These are phyloP conservation scores for Sporothrix schenckii DNA, from an alignment of 2,329 filamentous ascomycete species.

Conservation along the genomic window DNA sequence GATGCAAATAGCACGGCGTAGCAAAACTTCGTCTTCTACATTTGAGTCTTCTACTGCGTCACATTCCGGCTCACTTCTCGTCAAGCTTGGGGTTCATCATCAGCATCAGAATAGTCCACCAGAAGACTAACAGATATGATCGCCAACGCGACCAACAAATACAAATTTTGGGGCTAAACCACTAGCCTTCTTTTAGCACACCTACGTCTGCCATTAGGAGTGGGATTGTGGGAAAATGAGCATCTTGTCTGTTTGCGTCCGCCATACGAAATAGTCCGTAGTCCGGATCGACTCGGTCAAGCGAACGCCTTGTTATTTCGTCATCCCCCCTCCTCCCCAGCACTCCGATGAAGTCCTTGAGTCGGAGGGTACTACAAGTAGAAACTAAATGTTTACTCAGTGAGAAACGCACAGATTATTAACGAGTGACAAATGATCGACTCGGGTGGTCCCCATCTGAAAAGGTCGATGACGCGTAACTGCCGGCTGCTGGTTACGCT, in stretches of 20 bases:
- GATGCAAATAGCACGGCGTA: neutral
- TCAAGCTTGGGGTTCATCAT: slow-evolving; percentile 9
- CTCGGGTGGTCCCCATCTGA: no score
- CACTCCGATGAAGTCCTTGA: neutral
- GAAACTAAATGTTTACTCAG: neutral
- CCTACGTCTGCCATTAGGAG: neutral
- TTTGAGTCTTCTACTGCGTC: neutral
- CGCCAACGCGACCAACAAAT: neutral
- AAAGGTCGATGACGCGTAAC: neutral
- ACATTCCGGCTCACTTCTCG: neutral
- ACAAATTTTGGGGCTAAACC: slow-evolving; percentile 4
- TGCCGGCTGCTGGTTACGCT: neutral
- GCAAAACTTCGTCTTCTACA: neutral
- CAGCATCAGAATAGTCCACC: neutral
- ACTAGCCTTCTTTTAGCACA: neutral
- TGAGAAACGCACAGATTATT: neutral
- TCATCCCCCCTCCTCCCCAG: neutral
- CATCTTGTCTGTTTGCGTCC: neutral
- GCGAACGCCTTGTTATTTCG: neutral
- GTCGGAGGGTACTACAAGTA: neutral
- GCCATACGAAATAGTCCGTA: neutral
- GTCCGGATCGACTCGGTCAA: slow-evolving; percentile 14
- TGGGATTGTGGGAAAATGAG: neutral
- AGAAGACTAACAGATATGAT: neutral
- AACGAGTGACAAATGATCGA: neutral